A percentile compares a stretch with the other conserved stretches of the same genome.
Evolutionary conservation across 805 yeast species (phyloP).

Genomic region (Blastobotrys chiropterorum): DNA sequence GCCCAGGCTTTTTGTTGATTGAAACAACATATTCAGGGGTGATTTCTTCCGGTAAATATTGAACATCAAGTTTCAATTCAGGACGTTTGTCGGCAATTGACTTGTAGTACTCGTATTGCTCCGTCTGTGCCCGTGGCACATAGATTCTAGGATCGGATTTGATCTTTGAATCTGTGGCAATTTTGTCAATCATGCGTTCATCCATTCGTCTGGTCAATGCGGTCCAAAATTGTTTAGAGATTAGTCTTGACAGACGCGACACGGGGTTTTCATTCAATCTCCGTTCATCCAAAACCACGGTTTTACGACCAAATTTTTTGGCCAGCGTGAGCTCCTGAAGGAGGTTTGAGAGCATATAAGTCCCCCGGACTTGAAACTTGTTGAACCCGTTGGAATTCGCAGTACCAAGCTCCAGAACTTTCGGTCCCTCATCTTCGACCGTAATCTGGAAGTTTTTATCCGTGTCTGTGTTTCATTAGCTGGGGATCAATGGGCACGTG

Average conservation of each 20-base stretch:
- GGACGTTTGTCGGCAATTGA: constrained; percentile 51
- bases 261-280: constrained; percentile 86
- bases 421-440: constrained; percentile 78
- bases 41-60: constrained; percentile 64
- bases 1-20: constrained; percentile 76
- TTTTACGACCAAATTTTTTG: constrained; percentile 67
- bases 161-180: constrained; percentile 74
- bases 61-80: constrained; percentile 59
- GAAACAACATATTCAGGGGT: constrained; percentile 75
- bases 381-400: constrained; percentile 78
- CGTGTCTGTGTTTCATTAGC: constrained; percentile 45
- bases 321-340: constrained; percentile 88
- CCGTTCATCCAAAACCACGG: constrained; percentile 74
- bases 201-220: constrained; percentile 67
- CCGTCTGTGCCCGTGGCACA: constrained; percentile 60
- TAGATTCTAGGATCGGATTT: constrained; percentile 59
- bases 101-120: constrained; percentile 64
- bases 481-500: not conserved
- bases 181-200: constrained; percentile 51
- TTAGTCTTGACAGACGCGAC: constrained; percentile 63
- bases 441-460: constrained; percentile 81
- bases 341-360: constrained; percentile 80
- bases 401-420: constrained; percentile 73
- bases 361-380: constrained; percentile 71
- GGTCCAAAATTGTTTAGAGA: constrained; percentile 74